Evolutionary conservation across 495 filamentous ascomycete species (phyloP).

Genomic region (Entonaema liquescens): DNA sequence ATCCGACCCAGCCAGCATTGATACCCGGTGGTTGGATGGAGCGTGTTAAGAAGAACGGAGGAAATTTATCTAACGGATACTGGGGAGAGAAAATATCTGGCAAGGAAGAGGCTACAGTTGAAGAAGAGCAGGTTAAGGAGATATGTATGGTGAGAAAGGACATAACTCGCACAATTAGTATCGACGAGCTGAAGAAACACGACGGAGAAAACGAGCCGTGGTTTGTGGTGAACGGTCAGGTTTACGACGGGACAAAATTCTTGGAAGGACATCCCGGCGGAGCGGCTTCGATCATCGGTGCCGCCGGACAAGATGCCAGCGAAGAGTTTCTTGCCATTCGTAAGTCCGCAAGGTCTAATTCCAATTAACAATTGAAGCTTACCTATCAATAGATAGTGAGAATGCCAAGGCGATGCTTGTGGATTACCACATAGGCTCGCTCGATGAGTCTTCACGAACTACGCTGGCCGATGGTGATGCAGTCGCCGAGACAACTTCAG

Average conservation of each 20-base stretch:
- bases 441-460: slow-evolving; percentile 66
- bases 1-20: slow-evolving; percentile 85
- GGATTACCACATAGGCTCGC: slow-evolving; percentile 84
- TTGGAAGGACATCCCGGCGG: slow-evolving; percentile 90
- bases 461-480: slow-evolving; percentile 53
- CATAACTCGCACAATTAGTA: slow-evolving; percentile 67
- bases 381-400: slow-evolving; percentile 72
- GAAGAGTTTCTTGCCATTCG: slow-evolving; percentile 97
- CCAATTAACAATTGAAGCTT: slow-evolving; percentile 1
- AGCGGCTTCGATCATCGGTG: slow-evolving; percentile 84
- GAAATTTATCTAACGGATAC: slow-evolving; percentile 80
- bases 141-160: slow-evolving; percentile 83
- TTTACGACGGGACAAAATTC: slow-evolving; percentile 89
- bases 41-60: slow-evolving; percentile 85
- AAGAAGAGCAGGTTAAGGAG: slow-evolving; percentile 62
- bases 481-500: slow-evolving; percentile 12
- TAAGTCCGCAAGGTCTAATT: slow-evolving; percentile 57
- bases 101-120: slow-evolving; percentile 55
- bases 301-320: slow-evolving; percentile 83
- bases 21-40: slow-evolving; percentile 96
- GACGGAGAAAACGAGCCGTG: slow-evolving; percentile 74
- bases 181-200: slow-evolving; percentile 78
- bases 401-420: slow-evolving; percentile 94
- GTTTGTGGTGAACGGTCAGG: slow-evolving; percentile 93
- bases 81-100: slow-evolving; percentile 82